Conservation (phyloP, 768 basidiomycete genomes). For the Lactarius tabidus region DNA sequence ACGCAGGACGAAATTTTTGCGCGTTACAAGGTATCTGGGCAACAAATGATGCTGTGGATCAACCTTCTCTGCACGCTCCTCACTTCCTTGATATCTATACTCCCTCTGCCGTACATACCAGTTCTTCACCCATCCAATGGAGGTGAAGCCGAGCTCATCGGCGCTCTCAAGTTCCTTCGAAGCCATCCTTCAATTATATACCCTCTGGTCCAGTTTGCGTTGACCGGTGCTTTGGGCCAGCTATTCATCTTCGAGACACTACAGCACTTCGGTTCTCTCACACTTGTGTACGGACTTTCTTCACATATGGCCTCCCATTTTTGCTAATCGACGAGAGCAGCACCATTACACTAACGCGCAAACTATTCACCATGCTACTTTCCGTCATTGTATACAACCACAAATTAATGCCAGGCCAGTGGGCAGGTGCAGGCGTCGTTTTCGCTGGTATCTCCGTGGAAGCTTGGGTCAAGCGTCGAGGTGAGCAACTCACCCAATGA, state of each 20-base stretch:
- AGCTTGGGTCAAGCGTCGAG: constrained; percentile 86
- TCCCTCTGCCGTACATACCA: constrained; percentile 78
- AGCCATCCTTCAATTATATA: constrained; percentile 69
- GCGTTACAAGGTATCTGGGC: constrained; percentile 68
- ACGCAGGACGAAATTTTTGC: constrained; percentile 97
- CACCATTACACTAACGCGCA: constrained; percentile 93
- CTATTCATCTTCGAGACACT: constrained; percentile 97
- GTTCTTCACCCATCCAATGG: constrained; percentile 68
- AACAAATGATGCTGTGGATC: constrained; percentile 99
- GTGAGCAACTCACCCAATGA: constrained; percentile 37
- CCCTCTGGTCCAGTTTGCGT: constrained; percentile 78
- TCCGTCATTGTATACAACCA: constrained; percentile 93
- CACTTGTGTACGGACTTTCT: constrained; percentile 62
- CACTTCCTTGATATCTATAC: constrained; percentile 61
- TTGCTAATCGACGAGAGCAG: constrained; percentile 36
- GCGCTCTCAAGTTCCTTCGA: constrained; percentile 68
- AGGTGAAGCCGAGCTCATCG: constrained; percentile 57
- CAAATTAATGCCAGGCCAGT: constrained; percentile 77
- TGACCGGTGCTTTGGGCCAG: constrained; percentile 92
- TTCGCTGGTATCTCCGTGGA: constrained; percentile 96
- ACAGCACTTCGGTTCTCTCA: constrained; percentile 86
- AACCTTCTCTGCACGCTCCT: constrained; percentile 80
- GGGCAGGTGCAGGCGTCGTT: constrained; percentile 87
- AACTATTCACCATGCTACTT: constrained; percentile 96
- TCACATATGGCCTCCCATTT: background rate